A percentile compares a stretch with the other conserved stretches of the same genome.
These are phyloP conservation scores for Antrodiella citrinella DNA, from an alignment of 768 basidiomycete species.

Conservation along the genomic window DNA sequence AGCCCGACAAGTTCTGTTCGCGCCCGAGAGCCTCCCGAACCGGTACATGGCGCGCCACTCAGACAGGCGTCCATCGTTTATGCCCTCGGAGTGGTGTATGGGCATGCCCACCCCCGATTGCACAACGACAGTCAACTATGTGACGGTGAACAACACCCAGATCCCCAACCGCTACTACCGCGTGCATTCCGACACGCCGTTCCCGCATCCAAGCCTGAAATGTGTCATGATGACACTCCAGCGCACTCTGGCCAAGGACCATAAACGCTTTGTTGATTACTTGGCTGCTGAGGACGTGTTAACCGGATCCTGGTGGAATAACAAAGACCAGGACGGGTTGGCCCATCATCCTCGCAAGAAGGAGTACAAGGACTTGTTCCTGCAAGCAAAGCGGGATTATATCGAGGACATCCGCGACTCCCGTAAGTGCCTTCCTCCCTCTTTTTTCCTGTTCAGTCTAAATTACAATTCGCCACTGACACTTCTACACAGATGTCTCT, in stretches of 20 bases:
- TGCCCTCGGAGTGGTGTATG: not conserved
- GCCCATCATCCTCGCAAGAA: not conserved
- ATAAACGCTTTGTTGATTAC: not conserved
- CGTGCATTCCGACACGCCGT: not conserved
- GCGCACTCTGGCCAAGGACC: not conserved
- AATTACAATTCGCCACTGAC: not conserved
- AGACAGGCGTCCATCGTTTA: not conserved
- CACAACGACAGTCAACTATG: not conserved
- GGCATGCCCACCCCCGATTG: not conserved
- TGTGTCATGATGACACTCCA: not conserved
- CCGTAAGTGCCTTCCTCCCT: not conserved
- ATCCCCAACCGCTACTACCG: not conserved
- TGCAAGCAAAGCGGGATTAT: not conserved
- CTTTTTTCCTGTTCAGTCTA: no score
- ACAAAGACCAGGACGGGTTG: not conserved
- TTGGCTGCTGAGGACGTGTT: not conserved
- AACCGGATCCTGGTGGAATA: not conserved
- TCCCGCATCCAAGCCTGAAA: not conserved
- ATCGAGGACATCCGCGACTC: not conserved
- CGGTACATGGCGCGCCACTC: no score
- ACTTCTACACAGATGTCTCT: not conserved
- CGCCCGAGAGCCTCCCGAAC: no score
- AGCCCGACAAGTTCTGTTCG: no score
- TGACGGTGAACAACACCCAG: not conserved
- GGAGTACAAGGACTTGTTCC: not conserved